Evolutionary conservation across 306 rosid genomes (phyloP), one percentile per base, ranked within the genome.

Genomic region (Chamaecrista fasciculata): DNA sequence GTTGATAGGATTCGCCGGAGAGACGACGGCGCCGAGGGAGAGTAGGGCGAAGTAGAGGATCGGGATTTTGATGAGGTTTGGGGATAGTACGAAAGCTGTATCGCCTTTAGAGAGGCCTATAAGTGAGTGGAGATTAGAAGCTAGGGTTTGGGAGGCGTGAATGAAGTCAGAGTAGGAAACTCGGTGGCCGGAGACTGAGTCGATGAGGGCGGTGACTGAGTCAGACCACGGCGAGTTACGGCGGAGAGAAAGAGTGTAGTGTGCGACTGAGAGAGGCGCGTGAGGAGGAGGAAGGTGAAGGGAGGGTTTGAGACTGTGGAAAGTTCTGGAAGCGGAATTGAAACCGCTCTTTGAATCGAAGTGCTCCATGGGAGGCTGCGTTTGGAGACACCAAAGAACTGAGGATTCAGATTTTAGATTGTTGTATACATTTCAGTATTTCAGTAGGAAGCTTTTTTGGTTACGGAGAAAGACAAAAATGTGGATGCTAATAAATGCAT

Each of bases 21-120:
- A 83, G 82, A 86, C 43, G 16, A 86, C 67, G 4, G 77, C 85
- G 23, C 91, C 89, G 8, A 86, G 21, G 3, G 89, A 60, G 66
- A 86, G 89, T 2, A 86, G 75, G 9, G 89, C 82, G 81, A 86
- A 81, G 82, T 67, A 77, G 78, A 86, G 83, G 70, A 86, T 81
- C 21, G 91, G 89, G 0, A 86, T 66, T 0, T 74, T 63, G 18
- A 75, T 2, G 16, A 76, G 60, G 26, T 84, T 86, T 0, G 76
- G 83, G 23, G 83, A 83, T 60, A 86, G 75, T 5, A 86, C 8
- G 20, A 86, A 73, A 0, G 85, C 89, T 0, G 70, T 75, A 72
- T 84, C 75, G 50, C 77, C 62, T 79, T 77, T 81, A 72, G 86
- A 66, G 73, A 86, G 86, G 15, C 75, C 70, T 44, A 62, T 12